Evolutionary conservation across 2,329 filamentous ascomycete genomes (phyloP), one percentile per base, ranked within the genome.

Genomic region (Fusarium napiforme): DNA sequence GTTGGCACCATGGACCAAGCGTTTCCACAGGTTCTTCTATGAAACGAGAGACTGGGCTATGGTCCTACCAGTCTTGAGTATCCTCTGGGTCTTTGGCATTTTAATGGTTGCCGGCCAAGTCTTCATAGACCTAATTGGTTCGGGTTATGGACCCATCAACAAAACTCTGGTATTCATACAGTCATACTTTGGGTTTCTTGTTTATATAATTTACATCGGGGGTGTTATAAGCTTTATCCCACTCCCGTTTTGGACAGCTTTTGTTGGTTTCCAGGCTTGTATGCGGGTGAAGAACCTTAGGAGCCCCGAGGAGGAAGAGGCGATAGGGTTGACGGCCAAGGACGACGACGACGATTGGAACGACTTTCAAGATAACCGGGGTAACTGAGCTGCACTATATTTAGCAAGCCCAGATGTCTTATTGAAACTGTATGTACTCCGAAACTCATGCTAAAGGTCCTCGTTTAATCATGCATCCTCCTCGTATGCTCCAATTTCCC

Each of bases 21-120:
- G 53, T 23, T 69, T 65, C 30, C 64, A 64, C 26, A 26, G 26
- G 0, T 74, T 74, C 61, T 75, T 78, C 37, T 74, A 75, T 49
- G 60, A 71, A 16, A 62, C 65, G 2, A 63, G 67, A 18, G 60
- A 71, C 36, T 76, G 68, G 39, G 67, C 75, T 10, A 68, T 71
- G 63, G 52, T 61, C 12, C 69, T 78, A 6, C 64, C 74, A 21
- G 62, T 57, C 10, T 37, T 76, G n/a, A 71, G 63, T 28, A 39
- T 67, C 15, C 12, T 69, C 26, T 77, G 74, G 76, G 10, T 71
- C 15, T 45, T 69, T 36, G 61, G 55, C 26, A 26, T 69, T 14
- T 42, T 69, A 7, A n/a, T 66, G 36, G 32, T 72, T 15, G 42
- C 39, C 16, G 43, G 43, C n/a, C 11, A 57, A 19, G 52, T 37